Conservation (phyloP, 1,284 basidiomycete species). For the Cerioporus squamosus region DNA sequence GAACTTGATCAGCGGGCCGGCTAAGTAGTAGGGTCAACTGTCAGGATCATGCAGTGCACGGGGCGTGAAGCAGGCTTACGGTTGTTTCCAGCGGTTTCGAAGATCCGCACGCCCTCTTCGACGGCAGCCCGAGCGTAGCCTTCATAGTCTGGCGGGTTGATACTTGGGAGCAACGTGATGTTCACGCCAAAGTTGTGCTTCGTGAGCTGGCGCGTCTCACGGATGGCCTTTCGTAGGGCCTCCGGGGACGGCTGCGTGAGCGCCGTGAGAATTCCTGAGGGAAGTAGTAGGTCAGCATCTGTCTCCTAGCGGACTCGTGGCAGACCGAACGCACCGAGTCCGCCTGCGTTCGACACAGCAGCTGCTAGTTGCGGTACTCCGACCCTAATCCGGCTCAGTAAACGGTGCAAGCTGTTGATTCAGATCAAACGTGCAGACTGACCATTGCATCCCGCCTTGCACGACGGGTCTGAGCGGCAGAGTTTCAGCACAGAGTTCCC, state of each 20-base stretch:
- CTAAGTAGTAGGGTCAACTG: conserved; percentile 40
- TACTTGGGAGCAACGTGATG: conserved; percentile 88
- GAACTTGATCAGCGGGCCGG: conserved; percentile 79
- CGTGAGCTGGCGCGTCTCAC: conserved; percentile 73
- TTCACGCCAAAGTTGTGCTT: conserved; percentile 90
- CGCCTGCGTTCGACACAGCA: conserved; percentile 88
- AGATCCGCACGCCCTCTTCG: conserved; percentile 87
- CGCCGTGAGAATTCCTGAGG: conserved; percentile 83
- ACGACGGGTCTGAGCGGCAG: conserved; percentile 62
- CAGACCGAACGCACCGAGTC: conserved; percentile 63
- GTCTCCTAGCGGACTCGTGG: no score
- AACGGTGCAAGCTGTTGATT: neutral
- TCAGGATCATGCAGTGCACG: neutral
- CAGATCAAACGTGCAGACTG: conserved; percentile 21
- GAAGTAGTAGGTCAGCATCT: neutral
- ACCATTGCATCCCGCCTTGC: conserved; percentile 91
- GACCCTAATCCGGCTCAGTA: conserved; percentile 54
- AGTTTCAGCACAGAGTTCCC: neutral
- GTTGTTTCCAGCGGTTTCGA: conserved; percentile 94
- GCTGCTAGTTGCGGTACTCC: conserved; percentile 75
- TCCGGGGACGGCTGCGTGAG: conserved; percentile 88
- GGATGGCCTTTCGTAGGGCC: conserved; percentile 84
- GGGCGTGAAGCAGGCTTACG: conserved; percentile 48
- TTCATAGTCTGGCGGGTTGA: conserved; percentile 90
- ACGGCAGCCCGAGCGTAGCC: conserved; percentile 84